Percentiles rank a stretch among this genome's conserved stretches.
phyloP scores from a whole-genome alignment of 140 eudicot species.

The Bidens hawaiensis region DNA sequence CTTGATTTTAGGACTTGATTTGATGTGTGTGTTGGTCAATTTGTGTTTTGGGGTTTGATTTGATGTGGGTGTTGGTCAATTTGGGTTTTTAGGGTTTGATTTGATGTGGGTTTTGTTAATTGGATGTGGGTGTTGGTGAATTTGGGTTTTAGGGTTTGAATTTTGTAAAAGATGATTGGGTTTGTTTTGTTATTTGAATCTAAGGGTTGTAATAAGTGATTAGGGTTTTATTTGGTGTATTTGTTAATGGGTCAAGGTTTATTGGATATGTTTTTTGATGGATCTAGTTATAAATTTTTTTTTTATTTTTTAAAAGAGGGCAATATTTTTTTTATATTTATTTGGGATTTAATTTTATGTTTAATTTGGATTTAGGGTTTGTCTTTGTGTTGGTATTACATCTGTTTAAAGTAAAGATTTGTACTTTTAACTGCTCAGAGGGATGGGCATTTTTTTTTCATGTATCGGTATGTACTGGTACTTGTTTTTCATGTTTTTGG shows the following conservation, averaged over 20 bases:
- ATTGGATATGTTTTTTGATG: background rate
- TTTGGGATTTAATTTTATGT: background rate
- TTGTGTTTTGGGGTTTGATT: conserved; percentile 10
- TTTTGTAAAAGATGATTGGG: background rate
- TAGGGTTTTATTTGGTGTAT: background rate
- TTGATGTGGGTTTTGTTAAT: background rate
- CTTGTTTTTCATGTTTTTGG: too few species aligned
- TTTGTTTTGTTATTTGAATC: background rate
- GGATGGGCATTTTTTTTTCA: background rate
- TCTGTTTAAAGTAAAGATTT: too few species aligned
- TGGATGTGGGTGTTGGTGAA: background rate
- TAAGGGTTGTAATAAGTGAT: too few species aligned
- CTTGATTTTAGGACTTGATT: conserved; percentile 13
- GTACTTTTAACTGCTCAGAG: too few species aligned
- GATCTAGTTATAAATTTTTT: background rate
- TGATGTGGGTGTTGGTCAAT: conserved; percentile 4
- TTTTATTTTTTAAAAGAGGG: background rate
- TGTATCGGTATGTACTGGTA: too few species aligned
- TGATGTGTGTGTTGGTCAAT: conserved; percentile 6
- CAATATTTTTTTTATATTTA: background rate
- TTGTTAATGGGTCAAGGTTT: background rate
- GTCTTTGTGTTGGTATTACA: too few species aligned
- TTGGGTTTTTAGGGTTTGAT: background rate
- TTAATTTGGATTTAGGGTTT: too few species aligned
- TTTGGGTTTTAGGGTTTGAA: background rate